These are phyloP conservation scores for Diaporthe eres DNA, from an alignment of 2,329 filamentous ascomycete genomes.

Conservation along the genomic window DNA sequence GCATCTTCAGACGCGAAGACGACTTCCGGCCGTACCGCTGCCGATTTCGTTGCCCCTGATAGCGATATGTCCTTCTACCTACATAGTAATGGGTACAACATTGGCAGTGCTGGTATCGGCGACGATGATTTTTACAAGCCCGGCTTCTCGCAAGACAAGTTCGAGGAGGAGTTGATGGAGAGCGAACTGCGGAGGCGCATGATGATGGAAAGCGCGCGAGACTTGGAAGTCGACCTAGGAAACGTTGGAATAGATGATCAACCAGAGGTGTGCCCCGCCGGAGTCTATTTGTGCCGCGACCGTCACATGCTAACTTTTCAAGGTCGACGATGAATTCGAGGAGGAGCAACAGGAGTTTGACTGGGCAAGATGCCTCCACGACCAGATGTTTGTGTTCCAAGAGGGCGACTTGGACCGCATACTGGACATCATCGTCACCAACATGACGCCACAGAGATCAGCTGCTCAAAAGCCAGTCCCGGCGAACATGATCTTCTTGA, in stretches of 20 bases:
- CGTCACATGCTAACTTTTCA: constrained; percentile 40
- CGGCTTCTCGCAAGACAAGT: constrained; percentile 91
- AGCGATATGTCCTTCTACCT: constrained; percentile 98
- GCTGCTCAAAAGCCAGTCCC: constrained; percentile 98
- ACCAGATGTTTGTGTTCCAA: constrained; percentile 99
- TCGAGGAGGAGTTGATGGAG: constrained; percentile 97
- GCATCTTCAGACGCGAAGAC: constrained; percentile 97
- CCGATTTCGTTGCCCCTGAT: constrained; percentile 94
- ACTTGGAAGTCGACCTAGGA: constrained; percentile 94
- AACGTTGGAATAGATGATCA: constrained; percentile 97
- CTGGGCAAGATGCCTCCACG: constrained; percentile 93
- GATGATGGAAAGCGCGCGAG: constrained; percentile 99
- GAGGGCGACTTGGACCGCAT: constrained; percentile 93
- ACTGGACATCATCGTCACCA: constrained; percentile 94
- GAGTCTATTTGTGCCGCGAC: background rate
- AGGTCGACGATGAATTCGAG: constrained; percentile 83
- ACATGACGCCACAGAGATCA: constrained; percentile 96
- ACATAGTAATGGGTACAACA: constrained; percentile 92
- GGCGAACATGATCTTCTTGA: constrained; percentile 96
- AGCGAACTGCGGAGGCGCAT: constrained; percentile 95
- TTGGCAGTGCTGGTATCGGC: constrained; percentile 82
- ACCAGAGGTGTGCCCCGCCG: constrained; percentile 75
- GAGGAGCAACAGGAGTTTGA: constrained; percentile 96
- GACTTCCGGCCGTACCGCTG: constrained; percentile 91
- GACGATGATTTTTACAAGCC: constrained; percentile 92